Base-by-base conservation (phyloP, 2,329 filamentous ascomycete genomes). In the Colletotrichum truncatum region DNA sequence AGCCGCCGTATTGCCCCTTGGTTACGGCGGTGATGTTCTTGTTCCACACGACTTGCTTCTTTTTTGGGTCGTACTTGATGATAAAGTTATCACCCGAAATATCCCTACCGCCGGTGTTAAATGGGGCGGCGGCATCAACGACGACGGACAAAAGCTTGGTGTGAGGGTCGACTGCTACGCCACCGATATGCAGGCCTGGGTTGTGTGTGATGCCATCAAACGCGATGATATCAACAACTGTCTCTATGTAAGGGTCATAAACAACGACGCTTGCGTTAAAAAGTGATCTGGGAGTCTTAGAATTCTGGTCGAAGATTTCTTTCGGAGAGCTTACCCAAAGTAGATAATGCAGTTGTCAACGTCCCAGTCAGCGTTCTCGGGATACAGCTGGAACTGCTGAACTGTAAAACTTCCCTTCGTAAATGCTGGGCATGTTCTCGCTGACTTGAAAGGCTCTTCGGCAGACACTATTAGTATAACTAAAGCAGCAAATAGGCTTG, bases 281-380 rank as follows among this genome's bases (percentile, higher is more conserved):
- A 3, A 69, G 54, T n/a, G 67, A 62, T 7, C 68, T 70, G 28
- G 23, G 3, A 11, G 10, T 9, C 6, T 58, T 26, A 62, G 62
- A 18, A n/a, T 12, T 8, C 8, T 10, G 16, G 25, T 25, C 11
- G 9, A 32, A 32, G 16, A 18, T 28, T 16, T 14, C 4, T 5
- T 30, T 23, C 6, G 10, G 11, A 6, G 11, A 4, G 61, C 68
- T 23, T 38, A 75, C 74, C 73, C 73, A 30, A 78, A 73, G 53
- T 74, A 77, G 18, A 76, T 58, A 25, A 76, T 67, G 49, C 76
- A 78, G 16, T 67, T 65, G n/a, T 73, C 64, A 6, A 67, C 53
- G 64, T 78, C 74, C 64, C 74, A 78, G 46, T 78, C 76, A 5
- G 72, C 74, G 38, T 78, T 78, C 53, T 78, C 76, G 10, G 77